Evolutionary conservation across 2,329 filamentous ascomycete genomes (phyloP).

Genomic region (Rhynchosporium agropyri): DNA sequence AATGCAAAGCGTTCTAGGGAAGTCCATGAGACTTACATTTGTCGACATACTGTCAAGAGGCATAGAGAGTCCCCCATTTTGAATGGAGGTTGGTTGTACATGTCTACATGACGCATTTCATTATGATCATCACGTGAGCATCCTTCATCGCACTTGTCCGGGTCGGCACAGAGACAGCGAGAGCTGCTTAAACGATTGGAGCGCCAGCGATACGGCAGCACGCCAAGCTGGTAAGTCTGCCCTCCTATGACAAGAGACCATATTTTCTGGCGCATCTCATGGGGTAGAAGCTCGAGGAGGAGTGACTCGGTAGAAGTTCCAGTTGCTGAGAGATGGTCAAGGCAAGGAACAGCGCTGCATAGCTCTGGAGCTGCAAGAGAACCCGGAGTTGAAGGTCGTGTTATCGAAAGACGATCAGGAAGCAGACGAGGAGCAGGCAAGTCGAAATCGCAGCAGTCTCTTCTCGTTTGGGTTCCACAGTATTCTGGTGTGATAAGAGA

Average conservation of each 20-base stretch:
- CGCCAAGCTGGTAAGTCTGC: neutral
- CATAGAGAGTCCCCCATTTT: neutral
- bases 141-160: neutral
- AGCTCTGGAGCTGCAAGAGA: neutral
- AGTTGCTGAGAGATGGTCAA: neutral
- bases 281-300: neutral
- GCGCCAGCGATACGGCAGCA: neutral
- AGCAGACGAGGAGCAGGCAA: neutral
- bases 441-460: neutral
- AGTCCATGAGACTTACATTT: neutral
- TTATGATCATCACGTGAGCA: neutral
- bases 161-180: neutral
- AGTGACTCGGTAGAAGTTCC: neutral
- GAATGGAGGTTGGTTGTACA: neutral
- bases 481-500: neutral
- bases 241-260: neutral
- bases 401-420: neutral
- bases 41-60: conserved; percentile 10
- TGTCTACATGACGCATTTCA: neutral
- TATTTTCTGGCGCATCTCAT: neutral
- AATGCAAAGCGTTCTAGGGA: neutral
- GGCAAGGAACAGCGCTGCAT: neutral
- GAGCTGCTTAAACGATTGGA: neutral
- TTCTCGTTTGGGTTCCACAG: neutral
- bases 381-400: neutral